Percentiles rank a stretch among this genome's conserved stretches.
Conservation (phyloP, 768 basidiomycete species). For the Panaeolus cyanescens region DNA sequence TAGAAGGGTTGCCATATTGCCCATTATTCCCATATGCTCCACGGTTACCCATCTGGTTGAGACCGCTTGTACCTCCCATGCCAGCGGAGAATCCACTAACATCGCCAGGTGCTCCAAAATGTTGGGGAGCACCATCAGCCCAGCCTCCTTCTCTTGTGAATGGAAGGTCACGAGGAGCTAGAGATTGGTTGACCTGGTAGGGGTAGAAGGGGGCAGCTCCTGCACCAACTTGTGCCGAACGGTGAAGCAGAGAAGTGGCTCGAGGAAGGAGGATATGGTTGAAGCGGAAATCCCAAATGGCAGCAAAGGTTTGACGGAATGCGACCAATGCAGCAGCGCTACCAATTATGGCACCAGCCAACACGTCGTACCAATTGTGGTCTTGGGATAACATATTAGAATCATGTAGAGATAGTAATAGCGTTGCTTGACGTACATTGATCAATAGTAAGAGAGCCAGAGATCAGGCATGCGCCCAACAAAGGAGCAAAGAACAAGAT, state of each 20-base stretch:
- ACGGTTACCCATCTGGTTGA: neutral
- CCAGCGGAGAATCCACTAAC: conserved; percentile 29
- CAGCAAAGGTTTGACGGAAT: conserved; percentile 57
- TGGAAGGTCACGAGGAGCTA: conserved; percentile 33
- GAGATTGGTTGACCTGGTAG: conserved; percentile 31
- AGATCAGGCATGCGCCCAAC: conserved; percentile 56
- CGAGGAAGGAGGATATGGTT: conserved; percentile 61
- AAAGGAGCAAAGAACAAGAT: conserved; percentile 57
- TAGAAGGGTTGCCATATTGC: neutral
- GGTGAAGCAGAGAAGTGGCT: conserved; percentile 43
- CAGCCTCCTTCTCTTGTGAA: conserved; percentile 50
- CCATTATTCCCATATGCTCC: neutral
- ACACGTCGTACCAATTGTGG: conserved; percentile 61
- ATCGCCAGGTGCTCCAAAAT: conserved; percentile 45
- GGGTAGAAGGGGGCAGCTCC: conserved; percentile 32
- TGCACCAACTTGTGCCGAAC: conserved; percentile 26
- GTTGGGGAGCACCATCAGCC: conserved; percentile 37
- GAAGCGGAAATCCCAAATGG: conserved; percentile 58
- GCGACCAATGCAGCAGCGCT: conserved; percentile 49
- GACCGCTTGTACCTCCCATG: conserved; percentile 13
- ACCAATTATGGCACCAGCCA: conserved; percentile 55
- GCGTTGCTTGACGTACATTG: conserved; percentile 39
- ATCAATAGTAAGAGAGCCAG: conserved; percentile 58
- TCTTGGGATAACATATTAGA: conserved; percentile 20
- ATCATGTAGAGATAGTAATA: neutral